Evolutionary conservation across 805 yeast genomes (phyloP).

Genomic region (Sugiyamaella chiloensis): DNA sequence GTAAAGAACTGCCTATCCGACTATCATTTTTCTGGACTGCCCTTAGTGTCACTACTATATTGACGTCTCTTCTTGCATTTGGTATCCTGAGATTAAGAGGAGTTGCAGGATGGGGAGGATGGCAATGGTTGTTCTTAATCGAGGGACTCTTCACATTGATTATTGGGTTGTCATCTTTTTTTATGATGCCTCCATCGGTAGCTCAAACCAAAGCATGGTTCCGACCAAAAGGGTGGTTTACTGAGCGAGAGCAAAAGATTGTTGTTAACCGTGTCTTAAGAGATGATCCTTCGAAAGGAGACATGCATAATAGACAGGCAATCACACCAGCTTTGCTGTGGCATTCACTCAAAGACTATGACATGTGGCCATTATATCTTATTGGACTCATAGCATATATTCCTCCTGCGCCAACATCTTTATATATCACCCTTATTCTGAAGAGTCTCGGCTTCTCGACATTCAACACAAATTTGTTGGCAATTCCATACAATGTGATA

Average conservation of each 20-base stretch:
- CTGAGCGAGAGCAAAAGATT: slow-evolving; percentile 56
- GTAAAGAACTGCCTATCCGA: slow-evolving; percentile 55
- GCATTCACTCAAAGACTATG: slow-evolving; percentile 45
- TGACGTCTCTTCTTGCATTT: slow-evolving; percentile 49
- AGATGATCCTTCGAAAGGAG: slow-evolving; percentile 64
- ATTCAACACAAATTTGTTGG: slow-evolving; percentile 48
- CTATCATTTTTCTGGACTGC: slow-evolving; percentile 61
- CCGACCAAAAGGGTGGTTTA: slow-evolving; percentile 51
- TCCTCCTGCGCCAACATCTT: slow-evolving; percentile 37
- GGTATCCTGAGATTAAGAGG: slow-evolving; percentile 57
- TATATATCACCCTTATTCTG: slow-evolving; percentile 50
- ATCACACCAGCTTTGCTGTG: slow-evolving; percentile 41
- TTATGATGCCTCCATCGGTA: slow-evolving; percentile 50
- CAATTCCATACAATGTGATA: slow-evolving; percentile 35
- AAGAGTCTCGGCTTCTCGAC: slow-evolving; percentile 51
- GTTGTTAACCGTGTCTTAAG: slow-evolving; percentile 57
- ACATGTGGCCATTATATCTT: slow-evolving; percentile 54
- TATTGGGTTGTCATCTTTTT: slow-evolving; percentile 49
- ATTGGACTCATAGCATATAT: slow-evolving; percentile 44
- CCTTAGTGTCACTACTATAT: slow-evolving; percentile 45
- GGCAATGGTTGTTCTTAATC: slow-evolving; percentile 66
- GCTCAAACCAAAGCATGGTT: slow-evolving; percentile 50
- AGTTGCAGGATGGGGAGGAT: slow-evolving; percentile 44
- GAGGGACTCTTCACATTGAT: slow-evolving; percentile 57
- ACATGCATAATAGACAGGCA: slow-evolving; percentile 61